Evolutionary conservation across 768 basidiomycete species (phyloP).

Genomic region (Pleurotus cornucopiae): DNA sequence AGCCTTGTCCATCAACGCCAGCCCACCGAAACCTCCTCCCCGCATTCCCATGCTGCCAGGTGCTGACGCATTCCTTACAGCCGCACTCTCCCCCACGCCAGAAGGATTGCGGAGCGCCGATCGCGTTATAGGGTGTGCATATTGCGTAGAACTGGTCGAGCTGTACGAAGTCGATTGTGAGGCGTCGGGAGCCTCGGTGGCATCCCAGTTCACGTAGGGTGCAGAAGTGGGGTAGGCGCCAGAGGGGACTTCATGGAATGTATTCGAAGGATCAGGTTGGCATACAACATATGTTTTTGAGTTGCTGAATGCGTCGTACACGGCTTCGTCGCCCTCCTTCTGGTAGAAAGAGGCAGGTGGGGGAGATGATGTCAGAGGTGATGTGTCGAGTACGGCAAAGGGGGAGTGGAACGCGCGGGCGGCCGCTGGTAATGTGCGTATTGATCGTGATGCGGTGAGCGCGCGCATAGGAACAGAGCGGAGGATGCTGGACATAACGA

Average conservation of each 20-base stretch:
- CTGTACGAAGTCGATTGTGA: slow-evolving; percentile 28
- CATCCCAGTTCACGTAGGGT: slow-evolving; percentile 37
- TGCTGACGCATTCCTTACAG: slow-evolving; percentile 34
- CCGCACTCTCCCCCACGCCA: slow-evolving; percentile 46
- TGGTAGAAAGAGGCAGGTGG: slow-evolving; percentile 46
- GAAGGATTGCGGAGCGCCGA: slow-evolving; percentile 34
- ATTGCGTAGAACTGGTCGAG: slow-evolving; percentile 35
- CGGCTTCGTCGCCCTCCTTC: slow-evolving; percentile 51
- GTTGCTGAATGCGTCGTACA: slow-evolving; percentile 43
- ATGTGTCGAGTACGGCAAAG: slow-evolving; percentile 46
- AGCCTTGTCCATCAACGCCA: slow-evolving; percentile 36
- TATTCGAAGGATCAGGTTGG: slow-evolving; percentile 59
- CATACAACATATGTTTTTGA: slow-evolving; percentile 70
- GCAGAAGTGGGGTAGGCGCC: slow-evolving; percentile 59
- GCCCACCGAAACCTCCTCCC: slow-evolving; percentile 37
- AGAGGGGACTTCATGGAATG: slow-evolving; percentile 65
- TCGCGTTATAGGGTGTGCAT: slow-evolving; percentile 41
- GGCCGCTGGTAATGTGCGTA: slow-evolving; percentile 12
- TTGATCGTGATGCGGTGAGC: slow-evolving; percentile 16
- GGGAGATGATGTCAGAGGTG: slow-evolving; percentile 30
- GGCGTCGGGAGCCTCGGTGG: slow-evolving; percentile 34
- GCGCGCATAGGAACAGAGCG: slow-evolving; percentile 20
- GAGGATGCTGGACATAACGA: slow-evolving; percentile 27
- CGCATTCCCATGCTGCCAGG: slow-evolving; percentile 42
- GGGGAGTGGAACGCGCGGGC: slow-evolving; percentile 63